Base-by-base conservation (phyloP, 805 yeast species). In the Myxozyma geophila region DNA sequence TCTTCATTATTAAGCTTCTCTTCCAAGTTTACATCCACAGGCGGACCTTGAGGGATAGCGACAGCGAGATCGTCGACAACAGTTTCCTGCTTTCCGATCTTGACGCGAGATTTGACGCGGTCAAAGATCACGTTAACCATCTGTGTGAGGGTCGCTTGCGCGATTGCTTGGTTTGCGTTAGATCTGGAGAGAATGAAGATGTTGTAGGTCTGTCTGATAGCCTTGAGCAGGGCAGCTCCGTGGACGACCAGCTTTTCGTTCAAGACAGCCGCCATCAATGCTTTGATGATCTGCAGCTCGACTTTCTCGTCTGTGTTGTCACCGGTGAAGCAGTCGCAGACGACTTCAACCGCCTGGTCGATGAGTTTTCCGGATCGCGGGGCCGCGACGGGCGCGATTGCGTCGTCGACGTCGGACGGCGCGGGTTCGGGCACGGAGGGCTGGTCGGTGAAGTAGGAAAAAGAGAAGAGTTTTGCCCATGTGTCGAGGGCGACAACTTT, bases 141-240 rank as follows among this genome's bases (percentile, higher is more conserved):
- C 77, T 95, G 99, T 2, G 96, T 90, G 68, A 95, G 81, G 7
- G 95, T 88, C 1, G 97, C 98, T 78, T 96, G 98, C 0, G 99
- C 98, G 64, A 92, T 87, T 0, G 92, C 89, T 77, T 95, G 99
- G 73, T 92, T 93, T 33, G 89, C 80, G 2, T 93, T 85, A 19
- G 88, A 86, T 64, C 89, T 80, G 0, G 98, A 91, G 60, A 90
- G 82, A 48, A 95, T 87, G 72, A 93, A 96, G 35, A 96, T 89
- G 74, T 92, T 92, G 78, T 95, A 95, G 35, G 93, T 90, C 72
- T 90, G 97, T 75, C 98, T 85, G 43, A 96, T 87, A 0, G 98
- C 98, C 73, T 89, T 90, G 66, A 95, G 79, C 58, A 95, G 79
- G 0, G 92, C 85, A 8, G 92, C 89, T 1, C 98, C 98, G 73